Evolutionary conservation across 2,329 filamentous ascomycete species (phyloP), one percentile per base, ranked within the genome.

Genomic region (Fusarium sororula): DNA sequence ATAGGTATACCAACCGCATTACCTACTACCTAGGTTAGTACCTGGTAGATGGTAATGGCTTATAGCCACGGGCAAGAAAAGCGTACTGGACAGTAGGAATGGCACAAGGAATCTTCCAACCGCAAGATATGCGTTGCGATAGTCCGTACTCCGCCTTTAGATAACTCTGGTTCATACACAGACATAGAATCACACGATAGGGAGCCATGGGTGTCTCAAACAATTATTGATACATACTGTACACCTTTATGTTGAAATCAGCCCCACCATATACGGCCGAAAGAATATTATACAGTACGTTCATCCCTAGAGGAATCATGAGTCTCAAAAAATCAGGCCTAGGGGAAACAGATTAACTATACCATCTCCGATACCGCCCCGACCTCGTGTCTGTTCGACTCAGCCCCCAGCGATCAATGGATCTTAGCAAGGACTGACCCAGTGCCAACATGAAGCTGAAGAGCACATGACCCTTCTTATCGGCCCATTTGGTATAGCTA

Each of bases 281-380:
- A 42, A 42, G 22, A 42, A 53, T 7, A 42, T 28, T 20, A 30
- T 42, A 30, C 28, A 30, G 3, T 30, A 54, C 47, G 37, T 28
- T 41, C 39, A 48, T 17, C 53, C 30, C 20, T 39, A 32, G 66
- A 50, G 55, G 56, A 39, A 35, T 63, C 12, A 26, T 37, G 30
- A 45, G 37, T 28, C 41, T 32, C 26, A 26, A 47, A 30, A 51
- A 35, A 24, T 14, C 48, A 35, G 30, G 22, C 48, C 17, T 51
- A 14, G 22, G 28, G 30, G 30, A 51, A 24, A 35, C 26, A n/a
- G 35, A 38, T 30, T 38, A 28, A 35, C 32, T 37, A n/a, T 44
- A 45, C 18, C 50, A 59, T 56, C 51, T 72, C 72, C 72, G 71
- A 75, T 74, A 64, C 72, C 72, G 72, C 63, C 65, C 44, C 20